Evolutionary conservation across 2,329 filamentous ascomycete genomes (phyloP).

Genomic region (Cercospora sp.): DNA sequence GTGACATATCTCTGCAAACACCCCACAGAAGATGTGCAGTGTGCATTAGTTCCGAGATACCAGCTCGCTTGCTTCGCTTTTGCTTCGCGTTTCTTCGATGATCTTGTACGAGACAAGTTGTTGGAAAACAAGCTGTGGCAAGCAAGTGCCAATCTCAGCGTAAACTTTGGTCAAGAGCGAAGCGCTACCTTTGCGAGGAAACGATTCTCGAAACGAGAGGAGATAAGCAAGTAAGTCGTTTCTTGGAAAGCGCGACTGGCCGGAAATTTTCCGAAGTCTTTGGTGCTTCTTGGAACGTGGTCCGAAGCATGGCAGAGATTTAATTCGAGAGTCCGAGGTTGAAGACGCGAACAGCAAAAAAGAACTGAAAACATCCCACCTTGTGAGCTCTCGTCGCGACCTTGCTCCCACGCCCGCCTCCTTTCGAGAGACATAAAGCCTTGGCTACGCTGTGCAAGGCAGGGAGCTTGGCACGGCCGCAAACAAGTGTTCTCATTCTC

Average conservation of each 20-base stretch:
- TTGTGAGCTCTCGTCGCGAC: not conserved
- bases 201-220: not conserved
- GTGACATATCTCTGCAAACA: not conserved
- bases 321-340: not conserved
- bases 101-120: slow-evolving; percentile 2
- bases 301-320: not conserved
- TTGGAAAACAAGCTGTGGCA: not conserved
- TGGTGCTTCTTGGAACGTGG: not conserved
- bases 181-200: not conserved
- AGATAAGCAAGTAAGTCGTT: not conserved
- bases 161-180: not conserved
- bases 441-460: not conserved
- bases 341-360: not conserved
- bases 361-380: not conserved
- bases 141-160: not conserved
- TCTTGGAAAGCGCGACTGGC: not conserved
- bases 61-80: not conserved
- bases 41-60: not conserved
- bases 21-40: not conserved
- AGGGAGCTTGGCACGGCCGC: not conserved
- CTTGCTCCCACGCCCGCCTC: not conserved
- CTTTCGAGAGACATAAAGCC: not conserved
- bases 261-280: not conserved
- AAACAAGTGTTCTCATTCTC: not conserved
- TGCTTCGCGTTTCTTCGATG: not conserved